Evolutionary conservation across 2,329 filamentous ascomycete genomes (phyloP).

Genomic region (Fusarium denticulatum): DNA sequence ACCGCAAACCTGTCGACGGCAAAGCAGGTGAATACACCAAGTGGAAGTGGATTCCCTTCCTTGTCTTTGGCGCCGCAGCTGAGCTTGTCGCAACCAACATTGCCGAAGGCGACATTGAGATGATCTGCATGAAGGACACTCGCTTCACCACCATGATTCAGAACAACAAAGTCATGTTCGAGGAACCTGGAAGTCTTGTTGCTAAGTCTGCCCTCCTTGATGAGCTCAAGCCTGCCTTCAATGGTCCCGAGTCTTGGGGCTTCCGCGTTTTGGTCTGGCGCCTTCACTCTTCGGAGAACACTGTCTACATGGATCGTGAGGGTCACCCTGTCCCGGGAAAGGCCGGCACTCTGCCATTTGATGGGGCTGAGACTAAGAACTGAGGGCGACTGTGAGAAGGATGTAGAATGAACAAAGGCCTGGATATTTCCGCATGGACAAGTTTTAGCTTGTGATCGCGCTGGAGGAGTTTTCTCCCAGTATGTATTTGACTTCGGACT

Average conservation of each 20-base stretch:
- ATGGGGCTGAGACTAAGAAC: no score
- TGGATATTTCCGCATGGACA: neutral
- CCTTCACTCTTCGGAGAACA: neutral
- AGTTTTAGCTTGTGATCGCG: neutral
- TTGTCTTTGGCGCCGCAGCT: neutral
- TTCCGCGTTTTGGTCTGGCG: neutral
- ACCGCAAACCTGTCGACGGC: neutral
- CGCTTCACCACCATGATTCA: neutral
- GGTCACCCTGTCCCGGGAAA: neutral
- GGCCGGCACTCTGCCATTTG: neutral
- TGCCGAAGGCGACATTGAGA: neutral
- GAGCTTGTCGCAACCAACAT: neutral
- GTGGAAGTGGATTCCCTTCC: neutral
- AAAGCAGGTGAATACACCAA: neutral
- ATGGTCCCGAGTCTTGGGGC: neutral
- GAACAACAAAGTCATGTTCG: neutral
- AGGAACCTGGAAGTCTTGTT: neutral
- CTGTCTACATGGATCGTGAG: neutral
- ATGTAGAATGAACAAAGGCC: neutral
- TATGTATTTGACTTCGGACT: neutral
- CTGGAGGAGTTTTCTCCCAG: neutral
- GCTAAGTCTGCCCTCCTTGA: neutral
- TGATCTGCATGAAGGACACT: neutral
- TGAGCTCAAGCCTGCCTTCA: neutral
- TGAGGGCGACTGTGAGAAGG: neutral